A percentile compares a stretch with the other conserved stretches of the same genome.
These are phyloP conservation scores for Mortierella alpina DNA, from an alignment of 192 early-diverging fungal genomes.

Conservation along the genomic window DNA sequence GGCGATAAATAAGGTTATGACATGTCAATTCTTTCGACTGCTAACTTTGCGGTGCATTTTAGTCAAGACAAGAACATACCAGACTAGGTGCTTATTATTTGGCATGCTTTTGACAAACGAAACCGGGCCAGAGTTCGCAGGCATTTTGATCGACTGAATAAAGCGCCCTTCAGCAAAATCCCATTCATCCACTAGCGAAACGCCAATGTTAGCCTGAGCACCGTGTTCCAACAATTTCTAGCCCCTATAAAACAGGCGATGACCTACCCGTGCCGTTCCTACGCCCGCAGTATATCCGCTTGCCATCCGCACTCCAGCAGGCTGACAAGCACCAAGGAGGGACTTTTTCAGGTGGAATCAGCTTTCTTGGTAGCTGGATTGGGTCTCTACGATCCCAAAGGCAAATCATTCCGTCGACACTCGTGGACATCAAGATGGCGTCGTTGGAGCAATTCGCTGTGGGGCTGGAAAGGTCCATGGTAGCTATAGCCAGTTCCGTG, in stretches of 20 bases:
- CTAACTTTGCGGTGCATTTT: background rate
- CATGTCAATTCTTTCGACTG: background rate
- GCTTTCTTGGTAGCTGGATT: conserved; percentile 57
- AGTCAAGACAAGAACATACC: conserved; percentile 58
- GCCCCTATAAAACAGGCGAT: background rate
- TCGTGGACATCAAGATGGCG: conserved; percentile 73
- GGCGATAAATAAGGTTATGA: background rate
- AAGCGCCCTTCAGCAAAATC: conserved; percentile 74
- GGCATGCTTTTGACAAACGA: conserved; percentile 79
- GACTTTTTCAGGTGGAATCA: conserved; percentile 67
- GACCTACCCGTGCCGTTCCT: conserved; percentile 81
- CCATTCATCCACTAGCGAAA: conserved; percentile 84
- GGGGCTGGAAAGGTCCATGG: conserved; percentile 34
- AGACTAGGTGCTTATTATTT: conserved; percentile 85
- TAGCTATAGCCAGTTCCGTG: conserved; percentile 26
- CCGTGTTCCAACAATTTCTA: background rate
- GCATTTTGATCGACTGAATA: conserved; percentile 82
- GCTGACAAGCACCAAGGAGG: conserved; percentile 83
- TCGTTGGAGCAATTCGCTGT: conserved; percentile 37
- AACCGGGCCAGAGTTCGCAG: conserved; percentile 90
- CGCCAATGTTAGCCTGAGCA: background rate
- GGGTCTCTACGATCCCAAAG: conserved; percentile 81
- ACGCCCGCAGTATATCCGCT: conserved; percentile 84
- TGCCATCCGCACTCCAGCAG: conserved; percentile 89
- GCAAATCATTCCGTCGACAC: conserved; percentile 78